Base-by-base conservation (phyloP, 306 rosid species). In the Glycine tomentella region DNA sequence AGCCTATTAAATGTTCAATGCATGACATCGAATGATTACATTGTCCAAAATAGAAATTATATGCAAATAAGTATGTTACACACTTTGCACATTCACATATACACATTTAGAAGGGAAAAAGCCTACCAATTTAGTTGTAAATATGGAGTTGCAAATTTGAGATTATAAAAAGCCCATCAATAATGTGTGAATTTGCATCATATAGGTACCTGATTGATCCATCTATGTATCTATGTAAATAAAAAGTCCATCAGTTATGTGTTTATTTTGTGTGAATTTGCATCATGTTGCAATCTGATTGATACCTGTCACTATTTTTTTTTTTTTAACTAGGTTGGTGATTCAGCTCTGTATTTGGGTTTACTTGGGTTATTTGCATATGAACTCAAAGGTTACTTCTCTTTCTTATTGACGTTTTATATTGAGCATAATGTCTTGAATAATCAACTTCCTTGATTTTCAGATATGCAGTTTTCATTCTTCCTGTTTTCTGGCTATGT, bases 391-490 rank as follows among this genome's bases (percentile, higher is more conserved):
- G 99, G 99, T 82, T 70, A 82, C 77, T 63, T 81, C 52, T 48
- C 70, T 42, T 77, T 74, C 72, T 59, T 40, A 46, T 40, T 14
- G 48, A 46, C 10, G 40, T 81, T 74, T 40, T 79, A 51, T 42
- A 52, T 16, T 44, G 40, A 62, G 34, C 40, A 55, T 78, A 14
- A 20, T 63, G 17, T 79, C 62, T 36, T 36, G 73, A 48, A 34
- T 84, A 68, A 85, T 85, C 80, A 25, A 71, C 78, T 86, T 81
- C 74, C 70, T 77, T 80, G 74, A 62, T 80, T 80, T 88, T 79
- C 90, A 95, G 99, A 93, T 77, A 89, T 95, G 95, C 84, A 89
- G 86, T 93, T 91, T 86, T 90, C 97, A 9, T 92, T 95, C 91
- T 91, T 93, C 89, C 90, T 95, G 52, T 89, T 95, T 84, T 88